Percentiles rank a stretch among this genome's conserved stretches.
Conservation (phyloP, 805 yeast genomes). For the Cyberlindnera subsufficiens region DNA sequence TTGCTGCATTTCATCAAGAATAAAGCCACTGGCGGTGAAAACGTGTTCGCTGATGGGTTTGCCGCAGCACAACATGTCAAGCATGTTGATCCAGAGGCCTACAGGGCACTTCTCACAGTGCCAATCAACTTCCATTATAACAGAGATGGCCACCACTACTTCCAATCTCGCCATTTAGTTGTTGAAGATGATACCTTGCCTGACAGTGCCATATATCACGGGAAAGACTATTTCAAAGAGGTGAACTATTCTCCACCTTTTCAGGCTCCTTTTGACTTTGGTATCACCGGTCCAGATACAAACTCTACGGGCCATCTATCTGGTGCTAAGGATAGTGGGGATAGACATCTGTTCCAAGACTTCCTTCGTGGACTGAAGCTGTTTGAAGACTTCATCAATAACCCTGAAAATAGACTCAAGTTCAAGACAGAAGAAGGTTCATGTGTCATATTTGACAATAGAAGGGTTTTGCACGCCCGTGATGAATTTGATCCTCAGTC, state of each 20-base stretch:
- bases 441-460: conserved; percentile 64
- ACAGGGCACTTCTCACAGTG: conserved; percentile 50
- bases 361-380: conserved; percentile 50
- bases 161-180: conserved; percentile 54
- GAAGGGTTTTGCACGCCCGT: conserved; percentile 67
- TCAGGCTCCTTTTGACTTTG: conserved; percentile 70
- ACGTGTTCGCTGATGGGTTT: conserved; percentile 64
- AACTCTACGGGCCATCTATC: conserved; percentile 19
- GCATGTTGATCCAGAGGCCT: conserved; percentile 54
- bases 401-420: conserved; percentile 47
- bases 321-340: conserved; percentile 33
- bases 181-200: conserved; percentile 41
- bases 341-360: conserved; percentile 40
- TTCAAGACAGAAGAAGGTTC: conserved; percentile 51
- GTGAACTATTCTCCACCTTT: conserved; percentile 79
- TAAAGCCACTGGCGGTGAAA: conserved; percentile 58
- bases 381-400: conserved; percentile 55
- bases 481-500: conserved; percentile 39
- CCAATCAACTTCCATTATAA: conserved; percentile 69
- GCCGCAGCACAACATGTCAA: conserved; percentile 54
- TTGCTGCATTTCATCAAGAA: conserved; percentile 55
- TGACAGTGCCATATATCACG: conserved; percentile 1
- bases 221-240: conserved; percentile 37
- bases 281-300: conserved; percentile 30
- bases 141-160: conserved; percentile 56